Conservation (phyloP, 78 protist species). For the Dictyostelium brefeldianum region DNA sequence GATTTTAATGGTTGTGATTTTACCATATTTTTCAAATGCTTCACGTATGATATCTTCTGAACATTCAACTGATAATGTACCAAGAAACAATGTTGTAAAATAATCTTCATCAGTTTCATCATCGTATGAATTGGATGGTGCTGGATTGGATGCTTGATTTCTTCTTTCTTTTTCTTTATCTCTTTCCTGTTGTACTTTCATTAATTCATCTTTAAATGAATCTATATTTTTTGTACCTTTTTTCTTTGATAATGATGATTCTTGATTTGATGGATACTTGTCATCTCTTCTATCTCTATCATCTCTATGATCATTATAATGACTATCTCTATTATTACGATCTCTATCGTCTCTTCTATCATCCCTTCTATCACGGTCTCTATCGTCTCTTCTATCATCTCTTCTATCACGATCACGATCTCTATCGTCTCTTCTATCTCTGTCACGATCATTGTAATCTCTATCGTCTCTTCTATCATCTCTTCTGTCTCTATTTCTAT, state of each 20-base stretch:
- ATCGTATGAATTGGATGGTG: not conserved
- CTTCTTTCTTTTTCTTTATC: conserved; percentile 11
- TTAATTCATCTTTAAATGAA: conserved; percentile 49
- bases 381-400: not conserved
- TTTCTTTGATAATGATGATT: conserved; percentile 16
- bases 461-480: not conserved
- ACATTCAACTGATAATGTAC: conserved; percentile 7
- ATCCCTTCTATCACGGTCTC: not conserved
- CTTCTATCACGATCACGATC: not conserved
- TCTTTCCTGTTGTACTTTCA: conserved; percentile 50
- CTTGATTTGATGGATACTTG: not conserved
- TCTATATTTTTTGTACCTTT: conserved; percentile 35
- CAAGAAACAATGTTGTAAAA: conserved; percentile 44
- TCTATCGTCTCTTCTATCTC: not conserved
- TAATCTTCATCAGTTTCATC: not conserved
- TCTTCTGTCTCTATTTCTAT: not conserved
- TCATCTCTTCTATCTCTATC: not conserved
- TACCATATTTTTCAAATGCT: conserved; percentile 30
- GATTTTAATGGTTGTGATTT: not conserved
- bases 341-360: not conserved
- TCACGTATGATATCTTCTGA: conserved; percentile 7
- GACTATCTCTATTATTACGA: conserved; percentile 1
- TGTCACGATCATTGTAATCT: not conserved
- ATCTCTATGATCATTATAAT: not conserved
- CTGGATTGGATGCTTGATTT: not conserved